Evolutionary conservation across 2,329 filamentous ascomycete species (phyloP).

Genomic region (Fusarium poae): DNA sequence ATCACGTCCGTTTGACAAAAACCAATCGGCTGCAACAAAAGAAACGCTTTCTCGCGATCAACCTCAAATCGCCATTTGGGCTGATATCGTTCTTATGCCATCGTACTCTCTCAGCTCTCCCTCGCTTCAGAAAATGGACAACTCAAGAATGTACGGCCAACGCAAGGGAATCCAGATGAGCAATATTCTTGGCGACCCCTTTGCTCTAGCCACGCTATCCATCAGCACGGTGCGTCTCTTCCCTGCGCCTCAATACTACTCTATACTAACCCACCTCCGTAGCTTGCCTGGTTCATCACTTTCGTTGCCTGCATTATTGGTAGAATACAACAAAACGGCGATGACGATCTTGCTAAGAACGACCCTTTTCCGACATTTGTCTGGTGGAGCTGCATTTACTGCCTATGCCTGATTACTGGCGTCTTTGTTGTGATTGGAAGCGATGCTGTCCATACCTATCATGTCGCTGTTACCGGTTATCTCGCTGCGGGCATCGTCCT

Average conservation of each 20-base stretch:
- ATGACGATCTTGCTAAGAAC: slow-evolving; percentile 36
- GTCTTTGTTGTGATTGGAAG: slow-evolving; percentile 87
- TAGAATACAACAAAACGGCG: slow-evolving; percentile 61
- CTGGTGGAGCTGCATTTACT: slow-evolving; percentile 93
- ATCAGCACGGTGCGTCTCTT: slow-evolving; percentile 81
- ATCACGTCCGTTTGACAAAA: slow-evolving; percentile 15
- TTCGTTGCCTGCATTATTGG: slow-evolving; percentile 89
- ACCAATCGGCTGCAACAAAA: slow-evolving; percentile 26
- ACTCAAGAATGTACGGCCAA: slow-evolving; percentile 69
- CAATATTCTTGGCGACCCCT: slow-evolving; percentile 96
- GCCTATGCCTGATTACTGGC: slow-evolving; percentile 83
- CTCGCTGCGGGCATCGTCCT: slow-evolving; percentile 86
- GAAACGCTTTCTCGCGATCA: slow-evolving; percentile 23
- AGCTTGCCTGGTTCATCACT: slow-evolving; percentile 96
- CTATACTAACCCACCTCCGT: slow-evolving; percentile 42
- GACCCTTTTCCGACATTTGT: slow-evolving; percentile 81
- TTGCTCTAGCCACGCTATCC: slow-evolving; percentile 92
- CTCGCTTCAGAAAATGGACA: slow-evolving; percentile 85
- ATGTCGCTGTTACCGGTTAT: slow-evolving; percentile 91
- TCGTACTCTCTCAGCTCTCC: slow-evolving; percentile 79
- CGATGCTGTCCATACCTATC: slow-evolving; percentile 87
- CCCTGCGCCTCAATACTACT: not conserved
- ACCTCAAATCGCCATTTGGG: slow-evolving; percentile 25
- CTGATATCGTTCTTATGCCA: slow-evolving; percentile 67
- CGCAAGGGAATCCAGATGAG: slow-evolving; percentile 78